These are phyloP conservation scores for Tetrapyrgos nigripes DNA, from an alignment of 1,284 basidiomycete species.

Conservation along the genomic window DNA sequence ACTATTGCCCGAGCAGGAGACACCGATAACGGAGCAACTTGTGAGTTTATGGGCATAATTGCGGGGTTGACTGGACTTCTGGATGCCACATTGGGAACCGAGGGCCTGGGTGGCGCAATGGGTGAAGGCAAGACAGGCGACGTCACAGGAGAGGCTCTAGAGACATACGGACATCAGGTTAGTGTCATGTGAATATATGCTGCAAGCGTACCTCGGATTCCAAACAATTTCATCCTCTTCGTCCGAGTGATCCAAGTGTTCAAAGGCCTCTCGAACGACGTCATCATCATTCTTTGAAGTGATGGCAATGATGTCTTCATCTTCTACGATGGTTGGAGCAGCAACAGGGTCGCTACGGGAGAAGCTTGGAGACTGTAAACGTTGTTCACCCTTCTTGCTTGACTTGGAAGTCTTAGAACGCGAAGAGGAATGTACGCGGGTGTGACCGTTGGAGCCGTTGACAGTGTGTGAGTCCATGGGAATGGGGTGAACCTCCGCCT, in stretches of 20 bases:
- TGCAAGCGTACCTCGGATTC: conserved; percentile 57
- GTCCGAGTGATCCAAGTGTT: conserved; percentile 55
- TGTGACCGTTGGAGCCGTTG: neutral
- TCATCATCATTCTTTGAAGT: conserved; percentile 81
- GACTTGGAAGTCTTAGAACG: neutral
- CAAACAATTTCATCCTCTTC: conserved; percentile 64
- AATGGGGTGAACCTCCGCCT: conserved; percentile 26
- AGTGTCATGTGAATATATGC: neutral
- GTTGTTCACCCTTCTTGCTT: neutral
- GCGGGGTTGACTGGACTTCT: neutral
- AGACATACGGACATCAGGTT: neutral
- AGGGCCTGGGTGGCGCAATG: conserved; percentile 14
- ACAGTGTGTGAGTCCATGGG: conserved; percentile 3
- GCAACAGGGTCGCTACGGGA: neutral
- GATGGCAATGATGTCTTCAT: conserved; percentile 73
- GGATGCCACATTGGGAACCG: conserved; percentile 7
- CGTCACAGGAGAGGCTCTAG: conserved; percentile 20
- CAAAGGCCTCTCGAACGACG: conserved; percentile 79
- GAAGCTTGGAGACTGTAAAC: neutral
- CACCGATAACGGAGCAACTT: neutral
- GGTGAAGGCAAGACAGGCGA: conserved; percentile 12
- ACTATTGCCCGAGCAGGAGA: neutral
- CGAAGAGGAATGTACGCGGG: neutral
- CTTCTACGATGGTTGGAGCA: conserved; percentile 38
- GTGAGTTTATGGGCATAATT: conserved; percentile 11